A percentile compares a stretch with the other conserved stretches of the same genome.
phyloP scores from a whole-genome alignment of 2,329 filamentous ascomycete genomes.

The Xylariaceae sp. region DNA sequence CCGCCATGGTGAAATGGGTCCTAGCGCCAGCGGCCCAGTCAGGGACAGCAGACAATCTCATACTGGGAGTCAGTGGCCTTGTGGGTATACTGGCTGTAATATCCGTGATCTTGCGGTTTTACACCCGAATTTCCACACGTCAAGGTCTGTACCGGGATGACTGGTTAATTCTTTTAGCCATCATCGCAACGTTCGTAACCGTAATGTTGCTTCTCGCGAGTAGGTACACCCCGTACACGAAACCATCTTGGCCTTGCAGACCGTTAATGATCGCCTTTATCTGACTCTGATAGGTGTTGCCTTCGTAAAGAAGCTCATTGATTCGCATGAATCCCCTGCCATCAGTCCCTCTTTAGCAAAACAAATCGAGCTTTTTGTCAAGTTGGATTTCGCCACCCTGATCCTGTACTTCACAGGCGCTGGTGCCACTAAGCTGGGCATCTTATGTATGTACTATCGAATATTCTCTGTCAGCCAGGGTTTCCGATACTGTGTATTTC shows the following conservation, averaged over 20 bases:
- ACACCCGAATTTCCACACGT: constrained; percentile 1
- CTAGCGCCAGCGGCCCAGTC: no score
- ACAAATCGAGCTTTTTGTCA: background rate
- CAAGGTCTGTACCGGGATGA: constrained; percentile 9
- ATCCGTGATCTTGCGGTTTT: constrained; percentile 7
- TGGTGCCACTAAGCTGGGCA: no score
- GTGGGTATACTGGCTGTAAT: background rate
- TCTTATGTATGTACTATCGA: no score
- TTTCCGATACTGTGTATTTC: no score
- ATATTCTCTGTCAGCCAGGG: no score
- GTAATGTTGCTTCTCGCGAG: background rate
- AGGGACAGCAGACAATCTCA: background rate
- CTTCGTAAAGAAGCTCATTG: background rate
- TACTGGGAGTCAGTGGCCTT: background rate
- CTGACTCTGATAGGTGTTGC: background rate
- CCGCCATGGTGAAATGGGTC: background rate
- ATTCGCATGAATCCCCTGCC: background rate
- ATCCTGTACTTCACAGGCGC: no score
- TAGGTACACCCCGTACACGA: background rate
- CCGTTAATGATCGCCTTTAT: background rate
- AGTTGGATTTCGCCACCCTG: background rate
- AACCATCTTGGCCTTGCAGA: background rate
- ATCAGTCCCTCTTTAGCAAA: background rate
- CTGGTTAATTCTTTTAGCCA: constrained; percentile 4
- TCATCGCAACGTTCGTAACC: background rate